Percentiles rank a stretch among this genome's conserved stretches.
Conservation (phyloP, 495 filamentous ascomycete genomes). For the Neurospora sp. region DNA sequence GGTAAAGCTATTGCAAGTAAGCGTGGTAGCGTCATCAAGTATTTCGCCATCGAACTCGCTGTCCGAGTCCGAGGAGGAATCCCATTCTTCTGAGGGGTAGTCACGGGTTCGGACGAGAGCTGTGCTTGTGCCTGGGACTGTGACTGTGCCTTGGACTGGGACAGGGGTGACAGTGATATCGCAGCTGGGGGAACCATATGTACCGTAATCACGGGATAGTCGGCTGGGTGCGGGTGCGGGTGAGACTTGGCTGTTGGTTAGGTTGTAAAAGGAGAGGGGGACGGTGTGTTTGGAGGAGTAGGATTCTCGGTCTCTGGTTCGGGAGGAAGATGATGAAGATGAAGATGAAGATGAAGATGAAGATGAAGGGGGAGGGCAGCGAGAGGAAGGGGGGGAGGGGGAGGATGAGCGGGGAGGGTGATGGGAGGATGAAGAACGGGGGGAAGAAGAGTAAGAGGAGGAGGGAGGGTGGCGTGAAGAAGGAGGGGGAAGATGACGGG, state of each 20-base stretch:
- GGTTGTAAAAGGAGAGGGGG: not conserved
- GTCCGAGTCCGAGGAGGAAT: not conserved
- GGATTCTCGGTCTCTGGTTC: constrained; percentile 3
- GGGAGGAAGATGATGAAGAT: not conserved
- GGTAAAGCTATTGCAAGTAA: not conserved
- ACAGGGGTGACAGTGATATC: not conserved
- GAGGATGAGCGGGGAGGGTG: not conserved
- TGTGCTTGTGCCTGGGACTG: not conserved
- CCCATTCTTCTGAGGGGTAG: not conserved
- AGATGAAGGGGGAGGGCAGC: not conserved
- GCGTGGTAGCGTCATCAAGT: not conserved
- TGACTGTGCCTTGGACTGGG: not conserved
- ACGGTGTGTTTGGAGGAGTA: constrained; percentile 51
- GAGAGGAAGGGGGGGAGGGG: constrained; percentile 1
- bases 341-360: not conserved
- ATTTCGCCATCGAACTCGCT: not conserved
- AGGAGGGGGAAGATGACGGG: not conserved
- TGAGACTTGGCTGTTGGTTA: not conserved
- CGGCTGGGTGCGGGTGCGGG: not conserved
- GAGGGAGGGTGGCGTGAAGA: not conserved
- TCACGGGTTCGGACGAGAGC: not conserved
- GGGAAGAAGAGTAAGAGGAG: not conserved
- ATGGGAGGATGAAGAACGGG: not conserved
- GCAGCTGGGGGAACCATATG: not conserved
- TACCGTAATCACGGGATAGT: not conserved